Evolutionary conservation across 164 flowering plant species (phyloP).

Genomic region (Tinospora cordifolia): DNA sequence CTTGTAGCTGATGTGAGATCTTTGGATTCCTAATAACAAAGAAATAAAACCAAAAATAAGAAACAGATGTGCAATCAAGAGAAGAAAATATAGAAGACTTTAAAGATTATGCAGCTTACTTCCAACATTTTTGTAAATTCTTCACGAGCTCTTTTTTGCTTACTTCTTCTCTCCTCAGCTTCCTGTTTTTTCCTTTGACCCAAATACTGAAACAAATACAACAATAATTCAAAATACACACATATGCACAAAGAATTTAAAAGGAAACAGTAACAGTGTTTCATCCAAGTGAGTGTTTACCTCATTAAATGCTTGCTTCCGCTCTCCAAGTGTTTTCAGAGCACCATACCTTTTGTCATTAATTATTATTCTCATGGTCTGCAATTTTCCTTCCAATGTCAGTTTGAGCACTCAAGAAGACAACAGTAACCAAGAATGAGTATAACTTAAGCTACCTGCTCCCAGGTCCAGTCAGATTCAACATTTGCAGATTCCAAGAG

Average conservation of each 20-base stretch:
- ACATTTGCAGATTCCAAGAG: slow-evolving; percentile 88
- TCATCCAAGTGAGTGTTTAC: slow-evolving; percentile 24
- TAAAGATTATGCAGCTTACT: slow-evolving; percentile 30
- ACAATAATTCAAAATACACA: background rate
- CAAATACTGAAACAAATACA: slow-evolving; percentile 48
- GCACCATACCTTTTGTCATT: slow-evolving; percentile 97
- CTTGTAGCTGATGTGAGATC: slow-evolving; percentile 81
- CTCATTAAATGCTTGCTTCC: slow-evolving; percentile 98
- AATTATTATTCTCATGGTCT: slow-evolving; percentile 86
- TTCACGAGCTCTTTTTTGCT: slow-evolving; percentile 76
- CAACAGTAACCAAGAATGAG: background rate
- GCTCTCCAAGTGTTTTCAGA: slow-evolving; percentile 84
- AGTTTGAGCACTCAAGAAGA: background rate
- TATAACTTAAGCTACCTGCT: slow-evolving; percentile 54
- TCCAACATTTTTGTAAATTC: slow-evolving; percentile 86
- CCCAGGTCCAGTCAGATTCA: slow-evolving; percentile 96
- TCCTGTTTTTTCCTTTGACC: slow-evolving; percentile 79
- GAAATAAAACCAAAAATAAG: slow-evolving; percentile 9
- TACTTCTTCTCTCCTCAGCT: slow-evolving; percentile 81
- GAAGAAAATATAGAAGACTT: background rate
- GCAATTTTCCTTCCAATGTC: slow-evolving; percentile 9
- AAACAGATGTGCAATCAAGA: background rate
- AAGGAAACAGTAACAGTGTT: background rate
- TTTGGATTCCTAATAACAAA: slow-evolving; percentile 52
- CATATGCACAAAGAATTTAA: background rate